A percentile compares a stretch with the other conserved stretches of the same genome.
These are phyloP conservation scores for Alternaria hordeiaustralica DNA, from an alignment of 2,329 filamentous ascomycete genomes.

Conservation along the genomic window DNA sequence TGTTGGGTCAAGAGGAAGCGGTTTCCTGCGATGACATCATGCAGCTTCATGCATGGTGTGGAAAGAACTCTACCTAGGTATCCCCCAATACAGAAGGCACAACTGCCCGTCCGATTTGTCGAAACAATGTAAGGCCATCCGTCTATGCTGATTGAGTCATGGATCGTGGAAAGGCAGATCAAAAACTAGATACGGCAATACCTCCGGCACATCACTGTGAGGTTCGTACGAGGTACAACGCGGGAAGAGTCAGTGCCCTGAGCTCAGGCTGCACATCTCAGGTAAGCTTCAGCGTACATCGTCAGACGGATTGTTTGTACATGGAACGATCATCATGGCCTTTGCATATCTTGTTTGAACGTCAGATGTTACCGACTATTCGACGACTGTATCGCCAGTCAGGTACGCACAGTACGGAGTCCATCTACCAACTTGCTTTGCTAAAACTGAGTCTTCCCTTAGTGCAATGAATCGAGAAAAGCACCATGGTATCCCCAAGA, in stretches of 20 bases:
- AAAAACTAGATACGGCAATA: not conserved
- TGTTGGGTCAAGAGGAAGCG: not conserved
- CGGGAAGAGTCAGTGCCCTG: not conserved
- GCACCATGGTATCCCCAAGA: not conserved
- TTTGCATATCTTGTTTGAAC: not conserved
- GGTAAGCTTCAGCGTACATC: not conserved
- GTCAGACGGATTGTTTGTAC: not conserved
- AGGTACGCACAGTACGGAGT: not conserved
- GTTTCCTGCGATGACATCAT: not conserved
- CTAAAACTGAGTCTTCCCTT: not conserved
- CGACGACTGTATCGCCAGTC: not conserved
- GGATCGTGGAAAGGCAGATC: not conserved
- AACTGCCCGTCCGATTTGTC: not conserved
- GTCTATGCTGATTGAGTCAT: not conserved
- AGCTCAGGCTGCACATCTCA: not conserved
- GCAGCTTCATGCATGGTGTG: not conserved
- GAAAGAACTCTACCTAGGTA: not conserved
- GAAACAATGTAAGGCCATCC: not conserved
- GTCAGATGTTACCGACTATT: not conserved
- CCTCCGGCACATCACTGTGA: not conserved
- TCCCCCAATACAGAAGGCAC: not conserved
- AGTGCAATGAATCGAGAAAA: not conserved
- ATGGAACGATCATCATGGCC: not conserved
- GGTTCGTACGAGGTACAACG: not conserved
- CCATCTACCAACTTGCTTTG: not conserved